A percentile compares a stretch with the other conserved stretches of the same genome.
Evolutionary conservation across 306 rosid species (phyloP).

Genomic region (Coriaria nepalensis): DNA sequence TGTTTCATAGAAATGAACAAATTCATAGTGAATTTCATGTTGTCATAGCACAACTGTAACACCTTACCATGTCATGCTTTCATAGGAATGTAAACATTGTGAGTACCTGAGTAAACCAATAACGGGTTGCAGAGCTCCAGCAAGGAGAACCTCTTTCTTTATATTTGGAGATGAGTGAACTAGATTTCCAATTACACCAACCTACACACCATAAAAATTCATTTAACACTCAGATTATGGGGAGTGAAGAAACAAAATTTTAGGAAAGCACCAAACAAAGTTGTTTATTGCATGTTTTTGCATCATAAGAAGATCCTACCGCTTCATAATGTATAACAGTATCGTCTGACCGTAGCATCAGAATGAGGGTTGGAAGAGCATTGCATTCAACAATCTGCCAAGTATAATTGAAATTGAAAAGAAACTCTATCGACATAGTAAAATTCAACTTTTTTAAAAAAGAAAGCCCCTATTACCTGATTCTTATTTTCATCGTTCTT

Average conservation of each 20-base stretch:
- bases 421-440: conserved; percentile 10
- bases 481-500: conserved; percentile 90
- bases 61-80: no score
- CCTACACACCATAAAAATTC: conserved; percentile 45
- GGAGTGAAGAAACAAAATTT: conserved; percentile 12
- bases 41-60: no score
- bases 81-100: conserved; percentile 4
- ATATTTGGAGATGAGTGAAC: conserved; percentile 94
- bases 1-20: conserved; percentile 19
- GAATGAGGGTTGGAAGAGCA: conserved; percentile 96
- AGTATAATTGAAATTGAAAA: conserved; percentile 11
- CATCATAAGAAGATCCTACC: conserved; percentile 28
- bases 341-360: conserved; percentile 93
- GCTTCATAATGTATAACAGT: conserved; percentile 98
- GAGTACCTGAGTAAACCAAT: conserved; percentile 84
- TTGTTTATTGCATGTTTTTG: conserved; percentile 1
- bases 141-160: conserved; percentile 88
- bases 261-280: conserved; percentile 8
- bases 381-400: conserved; percentile 94
- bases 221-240: conserved; percentile 13
- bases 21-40: neutral
- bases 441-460: conserved; percentile 10
- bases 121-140: conserved; percentile 97
- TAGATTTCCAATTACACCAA: conserved; percentile 95
- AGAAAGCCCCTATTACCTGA: conserved; percentile 43